phyloP scores from a whole-genome alignment of 495 filamentous ascomycete genomes.

The Talaromyces borbonicus region DNA sequence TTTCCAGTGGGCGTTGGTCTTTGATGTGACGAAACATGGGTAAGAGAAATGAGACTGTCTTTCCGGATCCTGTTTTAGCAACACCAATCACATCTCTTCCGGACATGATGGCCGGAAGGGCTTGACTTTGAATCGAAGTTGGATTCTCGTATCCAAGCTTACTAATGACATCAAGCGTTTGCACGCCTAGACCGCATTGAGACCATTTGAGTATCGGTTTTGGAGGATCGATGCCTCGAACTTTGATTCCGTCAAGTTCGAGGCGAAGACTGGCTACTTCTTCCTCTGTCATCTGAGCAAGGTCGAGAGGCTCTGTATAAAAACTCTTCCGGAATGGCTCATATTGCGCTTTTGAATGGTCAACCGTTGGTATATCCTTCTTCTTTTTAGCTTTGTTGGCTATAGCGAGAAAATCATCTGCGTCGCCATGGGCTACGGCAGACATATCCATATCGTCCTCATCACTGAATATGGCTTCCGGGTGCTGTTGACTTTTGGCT shows the following conservation, averaged over 20 bases:
- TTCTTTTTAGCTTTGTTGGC: constrained; percentile 85
- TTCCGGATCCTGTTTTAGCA: constrained; percentile 97
- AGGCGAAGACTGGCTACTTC: constrained; percentile 72
- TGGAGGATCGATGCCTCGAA: constrained; percentile 73
- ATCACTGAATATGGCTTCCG: constrained; percentile 78
- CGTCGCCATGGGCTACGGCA: constrained; percentile 57
- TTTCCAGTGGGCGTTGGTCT: constrained; percentile 75
- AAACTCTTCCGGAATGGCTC: constrained; percentile 86
- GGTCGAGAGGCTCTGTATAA: constrained; percentile 80
- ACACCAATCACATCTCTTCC: constrained; percentile 94
- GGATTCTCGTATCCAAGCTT: constrained; percentile 78
- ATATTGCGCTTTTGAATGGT: constrained; percentile 78
- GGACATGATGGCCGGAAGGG: constrained; percentile 90
- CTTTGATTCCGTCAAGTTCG: constrained; percentile 92
- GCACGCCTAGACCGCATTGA: constrained; percentile 79
- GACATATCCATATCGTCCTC: constrained; percentile 71
- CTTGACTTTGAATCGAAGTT: constrained; percentile 91
- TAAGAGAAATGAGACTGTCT: constrained; percentile 88
- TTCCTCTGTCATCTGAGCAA: constrained; percentile 75
- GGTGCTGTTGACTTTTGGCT: constrained; percentile 46
- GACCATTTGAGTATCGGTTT: constrained; percentile 96
- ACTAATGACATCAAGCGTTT: constrained; percentile 80
- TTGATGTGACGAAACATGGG: constrained; percentile 98
- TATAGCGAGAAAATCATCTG: constrained; percentile 79
- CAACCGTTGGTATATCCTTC: constrained; percentile 80